Evolutionary conservation across 1,284 basidiomycete species (phyloP).

Genomic region (Tremellales sp.): DNA sequence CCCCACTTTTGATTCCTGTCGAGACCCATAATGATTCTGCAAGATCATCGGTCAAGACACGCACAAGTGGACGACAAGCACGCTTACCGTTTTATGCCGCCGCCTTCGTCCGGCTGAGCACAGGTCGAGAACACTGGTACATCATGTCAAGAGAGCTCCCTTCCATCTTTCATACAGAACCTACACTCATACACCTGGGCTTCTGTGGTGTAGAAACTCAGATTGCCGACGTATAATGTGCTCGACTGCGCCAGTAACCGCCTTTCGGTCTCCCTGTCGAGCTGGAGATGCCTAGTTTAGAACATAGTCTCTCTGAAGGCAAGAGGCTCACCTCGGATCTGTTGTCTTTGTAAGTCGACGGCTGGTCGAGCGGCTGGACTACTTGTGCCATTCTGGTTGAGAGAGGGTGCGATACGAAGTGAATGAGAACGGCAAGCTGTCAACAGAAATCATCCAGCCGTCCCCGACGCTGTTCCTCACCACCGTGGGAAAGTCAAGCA

Average conservation of each 20-base stretch:
- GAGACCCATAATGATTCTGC: conserved; percentile 91
- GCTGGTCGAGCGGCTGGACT: conserved; percentile 77
- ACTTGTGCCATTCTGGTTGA: conserved; percentile 74
- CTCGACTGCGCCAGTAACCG: conserved; percentile 51
- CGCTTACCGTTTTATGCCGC: conserved; percentile 78
- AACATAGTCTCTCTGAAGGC: background rate
- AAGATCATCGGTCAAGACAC: background rate
- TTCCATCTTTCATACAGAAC: conserved; percentile 9
- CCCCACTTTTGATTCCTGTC: conserved; percentile 85
- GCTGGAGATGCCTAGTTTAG: conserved; percentile 11
- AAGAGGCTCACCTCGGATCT: conserved; percentile 59
- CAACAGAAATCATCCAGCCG: too few relatives aligned
- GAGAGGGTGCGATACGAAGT: too few relatives aligned
- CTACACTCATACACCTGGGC: conserved; percentile 93
- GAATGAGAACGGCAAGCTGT: too few relatives aligned
- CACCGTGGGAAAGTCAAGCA: conserved; percentile 1
- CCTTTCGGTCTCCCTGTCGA: conserved; percentile 51
- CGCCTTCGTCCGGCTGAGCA: conserved; percentile 80
- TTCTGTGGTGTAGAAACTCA: conserved; percentile 97
- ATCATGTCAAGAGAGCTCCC: conserved; percentile 3
- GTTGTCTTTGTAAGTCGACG: conserved; percentile 92
- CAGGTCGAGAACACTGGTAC: conserved; percentile 82
- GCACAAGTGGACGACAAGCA: background rate
- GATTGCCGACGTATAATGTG: conserved; percentile 81
- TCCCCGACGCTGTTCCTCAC: too few relatives aligned